These are phyloP conservation scores for Acanthamoeba divionensis DNA, from an alignment of 208 protist genomes.

Conservation along the genomic window DNA sequence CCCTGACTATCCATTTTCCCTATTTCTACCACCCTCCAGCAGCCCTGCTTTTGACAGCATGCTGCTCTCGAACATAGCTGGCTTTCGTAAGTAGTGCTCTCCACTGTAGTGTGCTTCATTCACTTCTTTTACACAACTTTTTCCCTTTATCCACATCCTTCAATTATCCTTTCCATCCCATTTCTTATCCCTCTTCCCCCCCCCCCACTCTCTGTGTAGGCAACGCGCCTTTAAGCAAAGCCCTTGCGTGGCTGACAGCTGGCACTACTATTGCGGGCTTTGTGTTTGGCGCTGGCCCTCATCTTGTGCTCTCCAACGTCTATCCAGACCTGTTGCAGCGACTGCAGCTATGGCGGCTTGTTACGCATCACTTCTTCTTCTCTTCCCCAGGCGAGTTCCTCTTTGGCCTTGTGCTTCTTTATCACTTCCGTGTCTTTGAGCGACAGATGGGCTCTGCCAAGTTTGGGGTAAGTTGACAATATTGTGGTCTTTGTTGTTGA, in stretches of 20 bases:
- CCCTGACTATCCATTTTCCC: too few relatives aligned
- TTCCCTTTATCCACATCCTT: too few relatives aligned
- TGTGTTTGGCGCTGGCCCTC: neutral
- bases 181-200: too few relatives aligned
- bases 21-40: too few relatives aligned
- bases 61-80: too few relatives aligned
- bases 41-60: too few relatives aligned
- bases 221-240: constrained; percentile 10
- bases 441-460: constrained; percentile 57
- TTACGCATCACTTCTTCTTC: constrained; percentile 54
- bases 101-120: too few relatives aligned
- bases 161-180: too few relatives aligned
- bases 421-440: constrained; percentile 62
- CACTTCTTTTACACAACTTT: too few relatives aligned
- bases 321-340: neutral
- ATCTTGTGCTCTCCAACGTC: neutral
- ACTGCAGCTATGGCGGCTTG: constrained; percentile 26
- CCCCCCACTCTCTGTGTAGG: too few relatives aligned
- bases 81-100: too few relatives aligned
- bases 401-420: constrained; percentile 55
- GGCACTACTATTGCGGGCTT: neutral
- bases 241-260: neutral
- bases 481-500: neutral
- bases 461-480: constrained; percentile 45
- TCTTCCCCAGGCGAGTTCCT: constrained; percentile 38